phyloP scores from a whole-genome alignment of 805 yeast species.

The Zygosaccharomyces bisporus region DNA sequence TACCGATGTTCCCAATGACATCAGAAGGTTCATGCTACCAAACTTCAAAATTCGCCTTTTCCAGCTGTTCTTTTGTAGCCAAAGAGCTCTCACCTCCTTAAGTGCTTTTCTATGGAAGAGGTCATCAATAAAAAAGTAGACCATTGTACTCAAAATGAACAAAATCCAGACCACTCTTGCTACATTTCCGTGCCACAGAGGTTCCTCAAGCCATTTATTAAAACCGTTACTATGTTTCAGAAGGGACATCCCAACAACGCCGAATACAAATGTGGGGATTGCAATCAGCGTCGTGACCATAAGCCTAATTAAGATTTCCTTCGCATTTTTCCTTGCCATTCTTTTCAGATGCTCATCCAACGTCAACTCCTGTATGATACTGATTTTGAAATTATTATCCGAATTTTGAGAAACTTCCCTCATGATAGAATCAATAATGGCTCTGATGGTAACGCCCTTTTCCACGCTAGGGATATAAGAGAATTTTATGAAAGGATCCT shows the following conservation, averaged over 20 bases:
- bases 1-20: constrained; percentile 69
- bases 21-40: constrained; percentile 74
- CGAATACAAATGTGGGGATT: constrained; percentile 65
- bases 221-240: constrained; percentile 42
- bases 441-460: constrained; percentile 47
- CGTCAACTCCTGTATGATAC: constrained; percentile 50
- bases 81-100: constrained; percentile 53
- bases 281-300: constrained; percentile 50
- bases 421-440: constrained; percentile 48
- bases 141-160: constrained; percentile 63
- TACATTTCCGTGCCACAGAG: constrained; percentile 60
- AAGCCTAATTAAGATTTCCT: constrained; percentile 44
- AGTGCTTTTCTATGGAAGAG: constrained; percentile 66
- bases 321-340: constrained; percentile 48
- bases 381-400: constrained; percentile 44
- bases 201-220: constrained; percentile 54
- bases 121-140: constrained; percentile 70
- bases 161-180: constrained; percentile 63
- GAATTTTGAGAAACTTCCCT: constrained; percentile 37
- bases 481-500: constrained; percentile 56
- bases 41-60: constrained; percentile 56
- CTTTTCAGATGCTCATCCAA: constrained; percentile 60
- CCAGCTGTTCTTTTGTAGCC: constrained; percentile 55
- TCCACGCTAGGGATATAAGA: constrained; percentile 54
- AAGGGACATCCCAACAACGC: constrained; percentile 65